phyloP scores from a whole-genome alignment of 345 rosid species.

The Camelina neglecta region DNA sequence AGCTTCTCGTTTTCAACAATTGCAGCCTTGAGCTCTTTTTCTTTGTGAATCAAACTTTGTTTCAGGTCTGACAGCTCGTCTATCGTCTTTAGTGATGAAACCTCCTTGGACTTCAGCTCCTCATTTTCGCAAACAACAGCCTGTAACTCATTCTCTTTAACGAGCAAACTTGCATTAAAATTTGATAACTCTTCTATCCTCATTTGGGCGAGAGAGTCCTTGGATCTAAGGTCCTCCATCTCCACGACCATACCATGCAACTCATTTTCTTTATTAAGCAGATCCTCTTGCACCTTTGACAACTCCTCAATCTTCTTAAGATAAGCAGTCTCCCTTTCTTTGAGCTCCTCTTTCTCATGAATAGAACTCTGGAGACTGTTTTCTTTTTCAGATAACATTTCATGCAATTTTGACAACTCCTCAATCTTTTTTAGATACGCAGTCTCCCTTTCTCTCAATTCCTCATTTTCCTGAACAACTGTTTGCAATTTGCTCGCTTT shows the following conservation, averaged over 20 bases:
- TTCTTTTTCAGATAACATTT: slow-evolving; percentile 12
- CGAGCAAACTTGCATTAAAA: slow-evolving; percentile 6
- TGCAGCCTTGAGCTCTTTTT: slow-evolving; percentile 10
- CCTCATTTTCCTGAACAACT: slow-evolving; percentile 48
- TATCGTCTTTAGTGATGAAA: slow-evolving; percentile 17
- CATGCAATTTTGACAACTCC: slow-evolving; percentile 32
- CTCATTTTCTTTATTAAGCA: slow-evolving; percentile 29
- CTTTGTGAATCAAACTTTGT: slow-evolving; percentile 17
- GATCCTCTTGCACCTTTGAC: slow-evolving; percentile 29
- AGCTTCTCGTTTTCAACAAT: slow-evolving; percentile 26
- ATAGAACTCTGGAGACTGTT: slow-evolving; percentile 3
- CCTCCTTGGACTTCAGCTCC: slow-evolving; percentile 53
- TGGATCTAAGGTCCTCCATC: slow-evolving; percentile 17
- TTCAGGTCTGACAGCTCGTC: slow-evolving; percentile 10
- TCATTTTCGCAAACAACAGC: slow-evolving; percentile 69
- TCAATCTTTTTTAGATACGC: slow-evolving; percentile 52
- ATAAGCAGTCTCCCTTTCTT: slow-evolving; percentile 19
- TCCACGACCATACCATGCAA: background rate
- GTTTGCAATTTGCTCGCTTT: slow-evolving; percentile 56
- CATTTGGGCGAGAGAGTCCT: slow-evolving; percentile 11
- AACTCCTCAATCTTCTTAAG: slow-evolving; percentile 39
- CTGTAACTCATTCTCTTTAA: slow-evolving; percentile 59
- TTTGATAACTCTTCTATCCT: slow-evolving; percentile 33
- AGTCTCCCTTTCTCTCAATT: slow-evolving; percentile 61
- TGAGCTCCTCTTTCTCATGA: slow-evolving; percentile 20